Base-by-base conservation (phyloP, 1,284 basidiomycete species). In the Flammula alnicola region DNA sequence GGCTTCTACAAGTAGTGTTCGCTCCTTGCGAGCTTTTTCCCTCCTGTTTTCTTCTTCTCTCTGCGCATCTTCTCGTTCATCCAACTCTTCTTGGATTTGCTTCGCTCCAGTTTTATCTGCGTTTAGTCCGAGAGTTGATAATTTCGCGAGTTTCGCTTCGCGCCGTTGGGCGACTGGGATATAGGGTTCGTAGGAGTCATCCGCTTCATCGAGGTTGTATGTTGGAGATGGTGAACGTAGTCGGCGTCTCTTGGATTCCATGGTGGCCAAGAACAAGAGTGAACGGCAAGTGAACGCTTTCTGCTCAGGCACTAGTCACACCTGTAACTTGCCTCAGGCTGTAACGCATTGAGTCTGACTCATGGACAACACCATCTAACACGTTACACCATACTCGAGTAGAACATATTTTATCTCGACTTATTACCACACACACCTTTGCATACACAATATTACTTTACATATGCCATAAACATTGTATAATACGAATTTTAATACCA, bases 91-190 rank as follows among this genome's bases (percentile, higher is more conserved):
- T 54, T 83, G 74, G 3, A 77, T 67, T 60, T 75, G 74, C 61
- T 69, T 75, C 40, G 76, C 76, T 55, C 73, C 78, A 49, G 81
- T 75, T 53, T 81, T 80, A 51, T 83, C 80, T 7, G 80, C 65
- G 49, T 75, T 79, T 32, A 79, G 75, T 46, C 82, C 80, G 64
- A 77, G 76, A 12, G 83, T 80, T 27, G 81, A 77, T 44, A 95
- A 76, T 56, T 86, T 87, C 22, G 88, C 84, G 7, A 96, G 78
- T 63, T 89, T 91, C 47, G 87, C 84, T 63, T 91, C 82, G 39
- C 91, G 81, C 29, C 94, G 82, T 67, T 97, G 87, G 31, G 92
- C 84, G 32, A 98, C 84, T 5, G 96, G 88, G 20, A 99, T 73
- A 67, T 98, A 98, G 1, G 88, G 91, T 51, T 88, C 84, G 64